phyloP scores from a whole-genome alignment of 352 stramenopile genomes.

The Globisporangium paroecandrum region DNA sequence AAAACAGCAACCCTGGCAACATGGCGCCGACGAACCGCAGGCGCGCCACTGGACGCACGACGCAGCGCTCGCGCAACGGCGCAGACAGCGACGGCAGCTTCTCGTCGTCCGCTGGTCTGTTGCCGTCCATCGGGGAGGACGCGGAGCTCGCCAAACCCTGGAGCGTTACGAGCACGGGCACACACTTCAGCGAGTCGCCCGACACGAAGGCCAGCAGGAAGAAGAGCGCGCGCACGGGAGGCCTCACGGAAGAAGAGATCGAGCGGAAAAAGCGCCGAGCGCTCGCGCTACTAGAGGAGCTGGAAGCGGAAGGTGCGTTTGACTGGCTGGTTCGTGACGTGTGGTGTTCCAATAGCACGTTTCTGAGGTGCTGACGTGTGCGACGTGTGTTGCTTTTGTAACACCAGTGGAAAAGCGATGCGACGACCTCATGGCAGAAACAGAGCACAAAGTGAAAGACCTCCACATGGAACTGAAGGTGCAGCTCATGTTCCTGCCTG shows the following conservation, averaged over 20 bases:
- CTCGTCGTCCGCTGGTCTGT: slow-evolving; percentile 15
- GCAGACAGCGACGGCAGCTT: slow-evolving; percentile 5
- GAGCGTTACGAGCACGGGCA: slow-evolving; percentile 23
- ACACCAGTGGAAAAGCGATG: slow-evolving; percentile 63
- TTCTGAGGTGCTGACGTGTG: not conserved
- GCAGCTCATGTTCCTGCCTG: slow-evolving; percentile 71
- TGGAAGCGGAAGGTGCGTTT: slow-evolving; percentile 55
- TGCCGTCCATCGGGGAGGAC: slow-evolving; percentile 65
- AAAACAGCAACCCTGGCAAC: not conserved
- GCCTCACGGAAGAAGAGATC: slow-evolving; percentile 8
- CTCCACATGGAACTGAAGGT: slow-evolving; percentile 75
- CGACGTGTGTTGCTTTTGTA: not conserved
- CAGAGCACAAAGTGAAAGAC: slow-evolving; percentile 55
- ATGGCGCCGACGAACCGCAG: slow-evolving; percentile 19
- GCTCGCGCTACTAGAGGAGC: slow-evolving; percentile 45
- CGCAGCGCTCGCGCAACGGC: slow-evolving; percentile 24
- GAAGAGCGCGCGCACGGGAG: slow-evolving; percentile 26
- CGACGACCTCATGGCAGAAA: slow-evolving; percentile 44
- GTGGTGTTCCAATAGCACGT: not conserved
- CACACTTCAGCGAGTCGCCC: slow-evolving; percentile 30
- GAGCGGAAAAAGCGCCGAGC: slow-evolving; percentile 47
- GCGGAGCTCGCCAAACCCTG: slow-evolving; percentile 33
- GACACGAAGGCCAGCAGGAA: slow-evolving; percentile 30
- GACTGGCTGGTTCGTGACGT: not conserved
- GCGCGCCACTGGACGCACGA: slow-evolving; percentile 20